A percentile compares a stretch with the other conserved stretches of the same genome.
Evolutionary conservation across 305 asterid species (phyloP).

Genomic region (Rubia tinctorum): DNA sequence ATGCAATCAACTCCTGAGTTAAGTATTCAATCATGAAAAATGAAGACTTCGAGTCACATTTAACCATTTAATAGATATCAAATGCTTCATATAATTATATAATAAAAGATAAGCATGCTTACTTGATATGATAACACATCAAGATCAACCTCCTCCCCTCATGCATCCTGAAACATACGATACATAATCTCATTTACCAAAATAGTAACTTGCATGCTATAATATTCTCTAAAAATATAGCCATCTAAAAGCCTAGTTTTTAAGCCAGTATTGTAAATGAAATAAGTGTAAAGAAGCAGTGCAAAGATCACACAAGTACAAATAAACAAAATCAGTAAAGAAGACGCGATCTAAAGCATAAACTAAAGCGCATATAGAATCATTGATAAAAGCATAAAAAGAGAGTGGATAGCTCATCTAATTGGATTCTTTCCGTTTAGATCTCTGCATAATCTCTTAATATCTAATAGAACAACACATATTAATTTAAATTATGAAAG

Average conservation of each 20-base stretch:
- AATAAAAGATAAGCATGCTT: not conserved
- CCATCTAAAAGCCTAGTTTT: not conserved
- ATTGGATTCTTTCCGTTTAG: too few relatives aligned
- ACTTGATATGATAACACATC: conserved; percentile 69
- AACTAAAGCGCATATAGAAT: not conserved
- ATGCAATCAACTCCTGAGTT: conserved; percentile 69
- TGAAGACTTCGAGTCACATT: not conserved
- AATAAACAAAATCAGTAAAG: too few relatives aligned
- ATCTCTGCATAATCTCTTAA: too few relatives aligned
- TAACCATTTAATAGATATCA: not conserved
- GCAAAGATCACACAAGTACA: not conserved
- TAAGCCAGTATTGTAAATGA: not conserved
- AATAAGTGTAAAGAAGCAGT: not conserved
- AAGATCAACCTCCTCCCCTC: conserved; percentile 84
- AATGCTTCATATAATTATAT: not conserved
- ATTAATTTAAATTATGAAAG: too few relatives aligned
- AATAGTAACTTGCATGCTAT: too few relatives aligned
- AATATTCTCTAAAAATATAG: not conserved
- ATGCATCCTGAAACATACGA: conserved; percentile 67
- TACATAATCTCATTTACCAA: not conserved
- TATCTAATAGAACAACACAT: too few relatives aligned
- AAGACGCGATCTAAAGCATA: not conserved
- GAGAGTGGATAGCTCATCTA: too few relatives aligned
- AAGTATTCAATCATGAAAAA: not conserved
- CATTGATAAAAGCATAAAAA: not conserved